A percentile compares a stretch with the other conserved stretches of the same genome.
Conservation (phyloP, 2,329 filamentous ascomycete genomes). For the Clonostachys rosea region DNA sequence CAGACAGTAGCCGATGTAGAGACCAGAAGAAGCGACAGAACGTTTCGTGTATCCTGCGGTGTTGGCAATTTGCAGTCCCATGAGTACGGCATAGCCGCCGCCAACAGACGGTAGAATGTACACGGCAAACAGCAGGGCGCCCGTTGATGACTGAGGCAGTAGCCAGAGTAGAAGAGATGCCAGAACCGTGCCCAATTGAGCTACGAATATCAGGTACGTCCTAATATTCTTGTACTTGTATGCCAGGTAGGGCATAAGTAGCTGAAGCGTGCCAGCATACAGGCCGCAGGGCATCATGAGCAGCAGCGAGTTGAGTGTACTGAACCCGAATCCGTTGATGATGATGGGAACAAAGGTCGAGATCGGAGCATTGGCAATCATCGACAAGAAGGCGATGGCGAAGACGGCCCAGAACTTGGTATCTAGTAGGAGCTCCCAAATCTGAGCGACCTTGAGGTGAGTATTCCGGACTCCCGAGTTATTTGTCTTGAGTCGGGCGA, state of each 20-base stretch:
- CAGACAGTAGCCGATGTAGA: too few species aligned
- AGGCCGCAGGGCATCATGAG: slow-evolving; percentile 36
- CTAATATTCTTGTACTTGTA: slow-evolving; percentile 6
- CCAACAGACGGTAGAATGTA: too few species aligned
- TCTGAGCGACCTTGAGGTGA: slow-evolving; percentile 27
- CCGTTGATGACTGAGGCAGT: too few species aligned
- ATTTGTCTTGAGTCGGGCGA: slow-evolving; percentile 52
- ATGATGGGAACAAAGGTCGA: slow-evolving; percentile 14
- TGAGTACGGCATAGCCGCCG: too few species aligned
- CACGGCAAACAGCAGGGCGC: too few species aligned
- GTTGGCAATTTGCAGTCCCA: too few species aligned
- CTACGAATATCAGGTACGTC: neutral
- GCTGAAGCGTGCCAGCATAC: slow-evolving; percentile 2
- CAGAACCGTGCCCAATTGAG: too few species aligned
- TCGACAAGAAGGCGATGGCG: slow-evolving; percentile 16
- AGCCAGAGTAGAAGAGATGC: too few species aligned
- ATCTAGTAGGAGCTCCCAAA: slow-evolving; percentile 28
- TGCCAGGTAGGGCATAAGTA: slow-evolving; percentile 5
- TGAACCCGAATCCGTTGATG: slow-evolving; percentile 16
- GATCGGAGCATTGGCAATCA: slow-evolving; percentile 16
- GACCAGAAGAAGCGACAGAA: too few species aligned
- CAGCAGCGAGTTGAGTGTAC: slow-evolving; percentile 11
- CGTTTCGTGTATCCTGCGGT: too few species aligned
- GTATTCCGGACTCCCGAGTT: slow-evolving; percentile 27
- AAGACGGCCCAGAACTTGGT: slow-evolving; percentile 32